Conservation (phyloP, 2,329 filamentous ascomycete species). For the Colletotrichum sp. region DNA sequence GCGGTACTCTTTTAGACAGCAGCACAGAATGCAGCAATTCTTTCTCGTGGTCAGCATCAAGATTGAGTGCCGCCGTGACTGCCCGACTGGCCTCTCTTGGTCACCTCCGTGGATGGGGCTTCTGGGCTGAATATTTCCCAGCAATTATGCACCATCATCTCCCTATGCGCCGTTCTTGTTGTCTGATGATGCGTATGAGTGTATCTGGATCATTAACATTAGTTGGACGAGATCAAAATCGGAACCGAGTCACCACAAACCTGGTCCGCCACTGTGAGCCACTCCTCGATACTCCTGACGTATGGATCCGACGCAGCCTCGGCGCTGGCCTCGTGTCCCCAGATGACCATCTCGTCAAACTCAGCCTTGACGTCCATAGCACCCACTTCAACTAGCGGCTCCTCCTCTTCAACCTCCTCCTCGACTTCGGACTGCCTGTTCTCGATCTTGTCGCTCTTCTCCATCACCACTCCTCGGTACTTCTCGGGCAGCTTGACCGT, state of each 20-base stretch:
- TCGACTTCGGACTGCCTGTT: slow-evolving; percentile 34
- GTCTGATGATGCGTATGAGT: slow-evolving; percentile 31
- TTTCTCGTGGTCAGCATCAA: background rate
- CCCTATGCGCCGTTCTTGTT: background rate
- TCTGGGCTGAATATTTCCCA: background rate
- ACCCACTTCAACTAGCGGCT: slow-evolving; percentile 45
- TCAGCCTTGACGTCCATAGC: slow-evolving; percentile 66
- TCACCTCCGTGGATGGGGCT: background rate
- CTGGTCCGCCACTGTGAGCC: slow-evolving; percentile 75
- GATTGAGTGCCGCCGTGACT: background rate
- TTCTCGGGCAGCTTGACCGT: slow-evolving; percentile 70
- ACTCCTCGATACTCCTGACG: slow-evolving; percentile 78
- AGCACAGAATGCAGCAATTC: rapidly evolving
- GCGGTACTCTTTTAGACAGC: background rate
- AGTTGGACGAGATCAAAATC: slow-evolving; percentile 18
- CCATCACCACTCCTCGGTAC: slow-evolving; percentile 70
- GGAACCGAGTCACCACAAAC: slow-evolving; percentile 45
- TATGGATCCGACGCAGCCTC: slow-evolving; percentile 71
- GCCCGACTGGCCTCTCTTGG: background rate
- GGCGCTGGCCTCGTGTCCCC: slow-evolving; percentile 77
- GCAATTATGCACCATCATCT: background rate
- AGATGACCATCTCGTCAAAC: slow-evolving; percentile 82
- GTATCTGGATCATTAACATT: slow-evolving; percentile 30
- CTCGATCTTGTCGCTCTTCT: slow-evolving; percentile 44
- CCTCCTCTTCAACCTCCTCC: slow-evolving; percentile 49